Percentiles rank a stretch among this genome's conserved stretches.
These are phyloP conservation scores for Colletotrichum kahawae DNA, from an alignment of 2,329 filamentous ascomycete genomes.

Conservation along the genomic window DNA sequence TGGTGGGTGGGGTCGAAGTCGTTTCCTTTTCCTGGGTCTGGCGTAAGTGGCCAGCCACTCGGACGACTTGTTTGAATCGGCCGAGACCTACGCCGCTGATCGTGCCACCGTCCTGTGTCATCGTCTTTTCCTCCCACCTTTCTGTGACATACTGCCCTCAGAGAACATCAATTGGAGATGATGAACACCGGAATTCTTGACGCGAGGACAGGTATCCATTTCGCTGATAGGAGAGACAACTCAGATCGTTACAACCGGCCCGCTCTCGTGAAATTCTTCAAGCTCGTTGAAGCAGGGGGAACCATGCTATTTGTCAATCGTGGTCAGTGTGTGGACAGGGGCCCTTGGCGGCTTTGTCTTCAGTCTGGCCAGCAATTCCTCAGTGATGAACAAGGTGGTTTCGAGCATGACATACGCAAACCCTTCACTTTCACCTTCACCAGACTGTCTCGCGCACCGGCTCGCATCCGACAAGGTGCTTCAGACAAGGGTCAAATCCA, in stretches of 20 bases:
- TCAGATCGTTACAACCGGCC: not conserved
- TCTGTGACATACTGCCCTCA: not conserved
- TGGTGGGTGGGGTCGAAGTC: not conserved
- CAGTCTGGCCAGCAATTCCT: not conserved
- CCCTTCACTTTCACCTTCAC: not conserved
- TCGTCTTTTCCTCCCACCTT: not conserved
- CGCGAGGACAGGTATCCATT: not conserved
- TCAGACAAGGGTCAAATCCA: not conserved
- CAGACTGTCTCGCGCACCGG: not conserved
- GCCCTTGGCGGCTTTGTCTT: not conserved
- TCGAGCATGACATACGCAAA: not conserved
- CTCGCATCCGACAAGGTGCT: not conserved
- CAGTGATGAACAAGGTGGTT: not conserved
- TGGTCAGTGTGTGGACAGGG: not conserved
- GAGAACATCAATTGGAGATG: not conserved
- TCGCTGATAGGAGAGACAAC: not conserved
- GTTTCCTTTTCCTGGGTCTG: not conserved
- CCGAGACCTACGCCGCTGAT: not conserved
- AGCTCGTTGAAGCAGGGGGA: not conserved
- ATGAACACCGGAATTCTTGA: not conserved
- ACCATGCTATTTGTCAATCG: conserved; percentile 21
- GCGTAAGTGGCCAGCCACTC: not conserved
- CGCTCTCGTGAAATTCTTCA: not conserved
- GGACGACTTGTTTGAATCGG: not conserved
- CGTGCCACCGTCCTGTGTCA: not conserved